A percentile compares a stretch with the other conserved stretches of the same genome.
These are phyloP conservation scores for Saprolegnia parasitica DNA, from an alignment of 352 stramenopile species.

Conservation along the genomic window DNA sequence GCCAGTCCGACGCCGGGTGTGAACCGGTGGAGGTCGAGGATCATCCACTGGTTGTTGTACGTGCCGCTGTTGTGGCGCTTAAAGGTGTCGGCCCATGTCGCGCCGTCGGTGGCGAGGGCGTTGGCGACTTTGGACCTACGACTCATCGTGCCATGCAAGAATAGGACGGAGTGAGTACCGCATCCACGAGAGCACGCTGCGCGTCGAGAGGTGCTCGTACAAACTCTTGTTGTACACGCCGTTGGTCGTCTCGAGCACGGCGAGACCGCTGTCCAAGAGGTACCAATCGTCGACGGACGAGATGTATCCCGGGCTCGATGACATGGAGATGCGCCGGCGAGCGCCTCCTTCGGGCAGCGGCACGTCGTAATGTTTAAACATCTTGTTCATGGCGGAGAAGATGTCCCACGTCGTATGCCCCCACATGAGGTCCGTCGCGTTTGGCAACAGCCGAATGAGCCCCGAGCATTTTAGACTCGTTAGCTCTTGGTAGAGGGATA, in stretches of 20 bases:
- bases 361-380: slow-evolving; percentile 80
- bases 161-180: slow-evolving; percentile 17
- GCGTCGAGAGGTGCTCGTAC: slow-evolving; percentile 44
- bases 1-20: slow-evolving; percentile 39
- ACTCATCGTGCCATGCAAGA: background rate
- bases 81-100: slow-evolving; percentile 46
- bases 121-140: slow-evolving; percentile 47
- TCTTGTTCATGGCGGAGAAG: slow-evolving; percentile 66
- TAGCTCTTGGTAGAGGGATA: slow-evolving; percentile 31
- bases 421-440: slow-evolving; percentile 58
- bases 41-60: slow-evolving; percentile 86
- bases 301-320: slow-evolving; percentile 66
- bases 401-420: slow-evolving; percentile 68
- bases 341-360: slow-evolving; percentile 36
- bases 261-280: slow-evolving; percentile 47
- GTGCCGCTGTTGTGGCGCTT: slow-evolving; percentile 62
- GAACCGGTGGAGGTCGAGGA: slow-evolving; percentile 64
- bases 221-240: slow-evolving; percentile 50
- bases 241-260: slow-evolving; percentile 70
- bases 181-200: slow-evolving; percentile 63
- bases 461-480: slow-evolving; percentile 69
- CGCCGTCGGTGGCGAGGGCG: slow-evolving; percentile 40
- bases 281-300: slow-evolving; percentile 82
- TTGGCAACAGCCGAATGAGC: slow-evolving; percentile 55
- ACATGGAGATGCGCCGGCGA: slow-evolving; percentile 54